Evolutionary conservation across 176 grass and related monocot genomes (phyloP), one percentile per base, ranked within the genome.

Genomic region (Poa annua): DNA sequence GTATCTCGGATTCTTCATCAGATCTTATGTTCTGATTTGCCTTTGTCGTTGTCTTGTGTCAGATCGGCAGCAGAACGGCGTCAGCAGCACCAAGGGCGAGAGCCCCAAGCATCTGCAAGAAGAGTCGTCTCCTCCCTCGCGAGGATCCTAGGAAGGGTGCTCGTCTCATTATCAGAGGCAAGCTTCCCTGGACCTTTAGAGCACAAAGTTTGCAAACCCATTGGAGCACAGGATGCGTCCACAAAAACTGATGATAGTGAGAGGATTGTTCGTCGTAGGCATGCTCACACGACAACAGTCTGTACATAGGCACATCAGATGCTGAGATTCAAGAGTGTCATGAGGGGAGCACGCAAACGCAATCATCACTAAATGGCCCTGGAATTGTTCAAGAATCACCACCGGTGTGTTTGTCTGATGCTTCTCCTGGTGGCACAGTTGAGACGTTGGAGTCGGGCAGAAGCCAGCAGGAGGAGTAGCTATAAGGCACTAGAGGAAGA

Each of bases 381-480:
- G 86, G 75, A 86, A 76, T 88, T 13, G 61, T 86, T 50, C 88
- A 15, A 79, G 86, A 88, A 75, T 91, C 95, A 12, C 85, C 93
- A n/a, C 79, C 32, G 0, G 56, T 76, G 56, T 91, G 89, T 36
- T 81, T 71, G 10, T 88, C 88, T 15, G 89, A 82, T 36, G 76
- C 77, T 83, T 93, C 86, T 76, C 81, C 87, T 2, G 88, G 87
- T 52, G 85, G 57, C 59, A 88, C 84, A 78, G 88, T 94, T 52
- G 93, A 96, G 54, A 99, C 97, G 29, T 71, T 99, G 83, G 97
- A 99, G 78, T 94, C 93, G 93, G 80, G 93, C 93, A 0, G 97
- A 99, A 83, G 93, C 88, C 39, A 90, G 81, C 13, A 93, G 88
- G 82, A 90, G 89, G 49, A 96, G 79, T 57, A 90, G 51, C 83